Evolutionary conservation across 768 basidiomycete genomes (phyloP).

Genomic region (Kwoniella dejecticola): DNA sequence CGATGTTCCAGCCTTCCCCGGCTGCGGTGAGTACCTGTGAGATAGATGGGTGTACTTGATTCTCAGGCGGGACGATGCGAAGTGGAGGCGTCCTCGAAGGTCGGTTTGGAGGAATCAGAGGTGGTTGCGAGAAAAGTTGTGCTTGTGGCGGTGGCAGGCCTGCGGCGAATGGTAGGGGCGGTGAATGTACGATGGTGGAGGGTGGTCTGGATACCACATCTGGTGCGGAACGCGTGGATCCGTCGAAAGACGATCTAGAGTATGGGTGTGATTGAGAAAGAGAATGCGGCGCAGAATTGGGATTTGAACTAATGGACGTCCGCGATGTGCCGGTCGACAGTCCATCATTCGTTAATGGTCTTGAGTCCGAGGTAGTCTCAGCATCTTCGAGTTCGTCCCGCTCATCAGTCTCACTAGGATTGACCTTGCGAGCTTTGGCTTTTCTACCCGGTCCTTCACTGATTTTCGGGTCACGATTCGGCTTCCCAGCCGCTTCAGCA

Average conservation of each 20-base stretch:
- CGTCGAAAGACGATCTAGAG: too few relatives aligned
- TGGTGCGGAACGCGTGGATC: too few relatives aligned
- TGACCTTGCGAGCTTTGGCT: not conserved
- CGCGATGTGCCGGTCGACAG: too few relatives aligned
- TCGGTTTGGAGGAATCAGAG: conserved; percentile 1
- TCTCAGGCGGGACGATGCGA: too few relatives aligned
- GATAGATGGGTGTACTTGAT: conserved; percentile 1
- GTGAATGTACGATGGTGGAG: not conserved
- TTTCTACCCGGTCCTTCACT: too few relatives aligned
- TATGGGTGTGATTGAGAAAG: too few relatives aligned
- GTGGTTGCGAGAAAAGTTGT: not conserved
- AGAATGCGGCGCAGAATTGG: too few relatives aligned
- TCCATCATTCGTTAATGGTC: too few relatives aligned
- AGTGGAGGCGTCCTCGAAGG: not conserved
- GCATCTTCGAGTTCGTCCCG: conserved; percentile 2
- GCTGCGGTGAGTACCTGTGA: not conserved
- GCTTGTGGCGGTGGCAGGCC: not conserved
- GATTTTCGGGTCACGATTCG: too few relatives aligned
- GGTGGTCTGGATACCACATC: not conserved
- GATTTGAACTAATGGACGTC: too few relatives aligned
- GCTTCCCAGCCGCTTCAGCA: not conserved
- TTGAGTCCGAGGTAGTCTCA: too few relatives aligned
- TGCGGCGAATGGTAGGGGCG: not conserved
- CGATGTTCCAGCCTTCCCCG: not conserved
- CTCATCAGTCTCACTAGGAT: conserved; percentile 5